Conservation (phyloP, 179 eudicot genomes). For the Vitellaria paradoxa region DNA sequence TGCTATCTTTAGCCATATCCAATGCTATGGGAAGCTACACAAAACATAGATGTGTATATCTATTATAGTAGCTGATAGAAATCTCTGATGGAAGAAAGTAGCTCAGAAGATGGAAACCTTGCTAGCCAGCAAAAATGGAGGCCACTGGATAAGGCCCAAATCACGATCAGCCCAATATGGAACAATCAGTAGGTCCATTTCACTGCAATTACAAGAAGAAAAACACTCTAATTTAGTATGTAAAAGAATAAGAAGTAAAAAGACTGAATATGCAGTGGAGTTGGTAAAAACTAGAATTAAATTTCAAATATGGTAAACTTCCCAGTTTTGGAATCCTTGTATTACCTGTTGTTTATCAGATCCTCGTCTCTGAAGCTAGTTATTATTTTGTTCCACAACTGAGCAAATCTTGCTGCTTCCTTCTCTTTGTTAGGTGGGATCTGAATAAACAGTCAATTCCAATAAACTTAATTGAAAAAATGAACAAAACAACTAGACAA, state of each 20-base stretch:
- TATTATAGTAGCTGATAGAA: slow-evolving; percentile 4
- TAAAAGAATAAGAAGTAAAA: background rate
- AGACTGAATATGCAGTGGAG: background rate
- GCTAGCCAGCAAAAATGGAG: slow-evolving; percentile 98
- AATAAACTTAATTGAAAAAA: background rate
- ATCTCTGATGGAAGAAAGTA: slow-evolving; percentile 7
- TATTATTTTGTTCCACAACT: slow-evolving; percentile 92
- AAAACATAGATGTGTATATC: slow-evolving; percentile 5
- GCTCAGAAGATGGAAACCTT: slow-evolving; percentile 48
- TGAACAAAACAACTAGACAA: background rate
- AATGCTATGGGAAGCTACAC: slow-evolving; percentile 94
- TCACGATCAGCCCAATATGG: slow-evolving; percentile 90
- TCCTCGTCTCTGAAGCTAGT: slow-evolving; percentile 95
- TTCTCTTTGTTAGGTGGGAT: slow-evolving; percentile 64
- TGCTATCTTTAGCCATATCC: slow-evolving; percentile 98
- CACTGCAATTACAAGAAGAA: slow-evolving; percentile 42
- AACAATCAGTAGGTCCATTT: slow-evolving; percentile 81
- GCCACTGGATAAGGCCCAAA: slow-evolving; percentile 91
- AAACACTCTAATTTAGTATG: background rate
- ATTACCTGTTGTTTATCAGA: slow-evolving; percentile 74
- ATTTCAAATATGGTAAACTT: background rate
- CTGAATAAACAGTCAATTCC: slow-evolving; percentile 34
- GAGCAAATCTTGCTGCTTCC: slow-evolving; percentile 92
- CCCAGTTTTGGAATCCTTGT: background rate
- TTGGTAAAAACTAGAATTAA: background rate